Base-by-base conservation (phyloP, 805 yeast species). In the Zygotorulaspora chibaensis region DNA sequence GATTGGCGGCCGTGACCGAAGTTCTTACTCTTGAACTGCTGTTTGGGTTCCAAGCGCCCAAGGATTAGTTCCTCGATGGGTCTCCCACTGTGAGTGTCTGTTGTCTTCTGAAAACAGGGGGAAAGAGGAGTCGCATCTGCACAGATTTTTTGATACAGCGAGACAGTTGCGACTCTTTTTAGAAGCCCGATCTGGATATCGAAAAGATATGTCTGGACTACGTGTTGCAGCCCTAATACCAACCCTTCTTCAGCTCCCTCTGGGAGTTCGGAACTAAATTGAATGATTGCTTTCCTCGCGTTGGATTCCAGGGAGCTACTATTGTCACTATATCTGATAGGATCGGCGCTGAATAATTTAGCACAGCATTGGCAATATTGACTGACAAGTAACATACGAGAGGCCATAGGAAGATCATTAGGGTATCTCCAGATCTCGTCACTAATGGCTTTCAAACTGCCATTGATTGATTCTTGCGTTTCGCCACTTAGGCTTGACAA, bases 91-190 rank as follows among this genome's bases (percentile, higher is more conserved):
- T 33, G 36, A 28, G 25, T 18, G 8, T 13, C 31, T 17, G 26
- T 34, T 9, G 12, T 31, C 23, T 36, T 43, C 16, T 35, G 43
- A n/a, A 20, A 43, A 11, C 29, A 45, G 2, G 31, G 37, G 7
- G 49, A 35, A 13, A 57, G 43, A n/a, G 23, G 36, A 17, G 58
- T 55, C 8, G 38, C 41, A 2, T 34, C 28, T 28, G 50, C 45
- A 29, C 56, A 54, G 2, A 59, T 43, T 26, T 42, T 45, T 20
- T 40, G 35, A 43, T 54, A 59, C 36, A 56, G 43, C 11, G 50
- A 26, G 4, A 35, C n/a, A 1, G 54, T 42, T 15, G 42, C 40
- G 18, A 37, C 38, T 23, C 34, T 43, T 13, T 48, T 47, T 36
- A 52, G 26, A 3, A 45, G 38, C 8, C 34, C 50, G 8, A 51